Evolutionary conservation across 192 early-diverging fungal genomes (phyloP).

Genomic region (Radiomyces spectabilis): DNA sequence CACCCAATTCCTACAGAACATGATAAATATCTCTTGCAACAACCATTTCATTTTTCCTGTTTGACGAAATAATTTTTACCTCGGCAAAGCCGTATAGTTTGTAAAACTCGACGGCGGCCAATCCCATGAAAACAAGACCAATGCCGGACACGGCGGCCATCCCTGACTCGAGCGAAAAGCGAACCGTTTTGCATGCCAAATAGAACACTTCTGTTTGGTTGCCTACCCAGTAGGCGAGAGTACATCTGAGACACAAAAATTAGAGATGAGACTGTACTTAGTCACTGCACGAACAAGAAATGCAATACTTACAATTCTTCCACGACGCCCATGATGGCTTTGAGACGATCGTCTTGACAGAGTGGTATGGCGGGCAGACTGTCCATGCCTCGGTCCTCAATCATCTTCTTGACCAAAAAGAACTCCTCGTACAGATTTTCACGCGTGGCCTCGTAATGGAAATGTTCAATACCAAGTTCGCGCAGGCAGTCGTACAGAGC

Average conservation of each 20-base stretch:
- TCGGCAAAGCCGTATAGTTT: conserved; percentile 10
- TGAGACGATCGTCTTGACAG: neutral
- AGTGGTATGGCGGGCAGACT: neutral
- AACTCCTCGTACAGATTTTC: conserved; percentile 1
- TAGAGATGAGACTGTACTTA: neutral
- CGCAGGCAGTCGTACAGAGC: conserved; percentile 7
- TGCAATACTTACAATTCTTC: conserved; percentile 19
- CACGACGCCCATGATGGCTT: conserved; percentile 16
- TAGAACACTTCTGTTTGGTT: conserved; percentile 21
- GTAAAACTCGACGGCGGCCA: conserved; percentile 15
- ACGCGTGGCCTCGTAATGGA: neutral
- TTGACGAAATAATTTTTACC: neutral
- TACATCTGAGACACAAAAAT: neutral
- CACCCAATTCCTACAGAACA: conserved; percentile 9
- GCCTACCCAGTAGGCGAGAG: conserved; percentile 18
- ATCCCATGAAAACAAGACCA: conserved; percentile 15
- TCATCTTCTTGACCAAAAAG: neutral
- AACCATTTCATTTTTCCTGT: neutral
- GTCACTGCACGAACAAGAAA: neutral
- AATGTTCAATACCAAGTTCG: conserved; percentile 10
- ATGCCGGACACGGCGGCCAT: conserved; percentile 12
- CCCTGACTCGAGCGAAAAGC: conserved; percentile 10
- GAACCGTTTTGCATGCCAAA: conserved; percentile 9
- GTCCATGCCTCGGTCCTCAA: conserved; percentile 9
- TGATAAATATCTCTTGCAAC: neutral